A percentile compares a stretch with the other conserved stretches of the same genome.
phyloP scores from a whole-genome alignment of 345 rosid genomes.

The Eucalyptus sideroxylon region DNA sequence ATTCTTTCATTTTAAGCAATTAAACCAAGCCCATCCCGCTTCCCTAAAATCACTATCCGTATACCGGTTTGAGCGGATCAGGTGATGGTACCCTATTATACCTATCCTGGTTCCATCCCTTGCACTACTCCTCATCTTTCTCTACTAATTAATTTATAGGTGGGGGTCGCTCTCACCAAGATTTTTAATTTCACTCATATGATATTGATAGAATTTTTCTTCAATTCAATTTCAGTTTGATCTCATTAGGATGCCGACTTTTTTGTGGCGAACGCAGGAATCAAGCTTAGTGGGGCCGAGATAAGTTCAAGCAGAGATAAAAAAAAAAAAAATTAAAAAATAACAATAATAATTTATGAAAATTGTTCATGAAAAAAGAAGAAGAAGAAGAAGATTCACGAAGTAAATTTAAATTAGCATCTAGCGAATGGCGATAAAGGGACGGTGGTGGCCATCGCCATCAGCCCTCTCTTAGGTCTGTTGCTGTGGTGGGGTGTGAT shows the following conservation, averaged over 20 bases:
- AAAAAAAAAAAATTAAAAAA: not conserved
- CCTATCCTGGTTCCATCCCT: not conserved
- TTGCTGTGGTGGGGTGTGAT: not conserved
- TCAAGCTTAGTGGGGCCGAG: not conserved
- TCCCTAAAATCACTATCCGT: not conserved
- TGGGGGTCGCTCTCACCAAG: not conserved
- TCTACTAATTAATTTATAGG: not conserved
- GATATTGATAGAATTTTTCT: not conserved
- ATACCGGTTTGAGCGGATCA: not conserved
- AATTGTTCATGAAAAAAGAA: not conserved
- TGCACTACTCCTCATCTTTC: not conserved
- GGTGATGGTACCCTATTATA: not conserved
- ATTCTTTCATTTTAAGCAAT: not conserved
- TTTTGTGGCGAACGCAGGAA: not conserved
- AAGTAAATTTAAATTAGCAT: not conserved
- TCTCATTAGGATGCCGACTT: not conserved
- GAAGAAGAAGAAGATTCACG: not conserved
- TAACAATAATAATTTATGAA: not conserved
- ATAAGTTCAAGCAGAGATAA: not conserved
- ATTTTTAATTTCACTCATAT: not conserved
- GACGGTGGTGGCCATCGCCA: not conserved
- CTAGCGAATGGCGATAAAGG: not conserved
- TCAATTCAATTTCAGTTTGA: not conserved
- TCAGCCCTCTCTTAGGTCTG: not conserved
- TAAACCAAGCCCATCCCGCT: not conserved